Conservation (phyloP, 2,329 filamentous ascomycete genomes). For the Orbilia brochopaga region DNA sequence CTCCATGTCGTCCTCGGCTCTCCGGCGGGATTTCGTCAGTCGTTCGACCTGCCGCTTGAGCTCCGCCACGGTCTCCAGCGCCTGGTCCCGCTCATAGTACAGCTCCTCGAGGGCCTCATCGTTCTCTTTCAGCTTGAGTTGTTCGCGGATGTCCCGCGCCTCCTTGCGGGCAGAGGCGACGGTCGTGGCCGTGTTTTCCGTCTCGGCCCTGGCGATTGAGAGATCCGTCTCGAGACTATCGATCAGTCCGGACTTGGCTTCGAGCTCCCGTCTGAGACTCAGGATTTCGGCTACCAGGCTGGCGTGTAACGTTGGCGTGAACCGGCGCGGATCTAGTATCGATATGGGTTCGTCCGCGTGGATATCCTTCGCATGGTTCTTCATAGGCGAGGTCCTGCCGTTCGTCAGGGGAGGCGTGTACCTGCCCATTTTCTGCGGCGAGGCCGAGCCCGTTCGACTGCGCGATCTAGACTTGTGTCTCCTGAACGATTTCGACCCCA, state of each 20-base stretch:
- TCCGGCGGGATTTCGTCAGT: constrained; percentile 76
- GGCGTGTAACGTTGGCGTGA: constrained; percentile 93
- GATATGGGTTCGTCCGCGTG: constrained; percentile 57
- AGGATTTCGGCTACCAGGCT: constrained; percentile 95
- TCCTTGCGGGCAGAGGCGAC: constrained; percentile 74
- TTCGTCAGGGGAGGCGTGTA: constrained; percentile 49
- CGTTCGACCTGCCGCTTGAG: constrained; percentile 77
- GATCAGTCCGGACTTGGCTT: constrained; percentile 85
- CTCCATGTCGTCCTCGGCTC: constrained; percentile 81
- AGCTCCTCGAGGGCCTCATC: constrained; percentile 85
- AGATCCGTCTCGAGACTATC: constrained; percentile 80
- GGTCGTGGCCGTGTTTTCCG: constrained; percentile 71
- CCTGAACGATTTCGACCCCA: constrained; percentile 46
- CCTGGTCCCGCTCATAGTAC: constrained; percentile 82
- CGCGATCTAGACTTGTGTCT: constrained; percentile 47
- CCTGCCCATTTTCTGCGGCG: constrained; percentile 49
- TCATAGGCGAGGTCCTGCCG: constrained; percentile 47
- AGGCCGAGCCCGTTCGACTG: constrained; percentile 42
- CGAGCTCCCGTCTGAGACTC: constrained; percentile 81
- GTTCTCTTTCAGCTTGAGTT: constrained; percentile 83
- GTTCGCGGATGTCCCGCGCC: constrained; percentile 77
- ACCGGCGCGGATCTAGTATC: constrained; percentile 84
- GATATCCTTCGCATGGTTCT: constrained; percentile 44
- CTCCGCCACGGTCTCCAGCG: constrained; percentile 74
- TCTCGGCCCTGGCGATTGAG: constrained; percentile 73